These are phyloP conservation scores for Psilocybe subaeruginosa DNA, from an alignment of 768 basidiomycete species.

Conservation along the genomic window DNA sequence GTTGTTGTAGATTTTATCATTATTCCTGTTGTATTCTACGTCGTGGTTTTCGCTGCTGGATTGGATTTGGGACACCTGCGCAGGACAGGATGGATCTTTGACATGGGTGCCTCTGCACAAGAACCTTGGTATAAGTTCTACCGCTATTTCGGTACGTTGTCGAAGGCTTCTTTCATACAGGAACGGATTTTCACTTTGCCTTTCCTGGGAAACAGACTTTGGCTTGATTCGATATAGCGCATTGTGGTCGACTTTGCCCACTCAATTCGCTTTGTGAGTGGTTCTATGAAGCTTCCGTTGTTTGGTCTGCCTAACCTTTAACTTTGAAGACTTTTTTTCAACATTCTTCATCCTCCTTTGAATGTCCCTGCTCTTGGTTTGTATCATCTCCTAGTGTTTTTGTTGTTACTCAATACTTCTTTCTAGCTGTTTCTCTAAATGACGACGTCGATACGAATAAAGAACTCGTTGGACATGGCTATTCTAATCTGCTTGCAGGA, in stretches of 20 bases:
- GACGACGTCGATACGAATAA: slow-evolving; percentile 90
- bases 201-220: slow-evolving; percentile 35
- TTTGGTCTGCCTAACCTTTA: background rate
- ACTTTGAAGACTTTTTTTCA: slow-evolving; percentile 70
- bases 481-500: slow-evolving; percentile 87
- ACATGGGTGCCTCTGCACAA: slow-evolving; percentile 47
- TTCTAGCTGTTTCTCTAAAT: slow-evolving; percentile 80
- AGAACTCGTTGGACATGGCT: slow-evolving; percentile 91
- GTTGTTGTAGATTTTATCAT: slow-evolving; percentile 65
- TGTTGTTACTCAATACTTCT: background rate
- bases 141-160: slow-evolving; percentile 69
- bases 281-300: background rate
- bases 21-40: slow-evolving; percentile 86
- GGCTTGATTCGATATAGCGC: slow-evolving; percentile 56
- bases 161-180: background rate
- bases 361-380: slow-evolving; percentile 88
- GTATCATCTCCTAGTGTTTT: slow-evolving; percentile 15
- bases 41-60: slow-evolving; percentile 66
- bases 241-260: slow-evolving; percentile 86
- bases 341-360: slow-evolving; percentile 81
- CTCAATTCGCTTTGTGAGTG: slow-evolving; percentile 87
- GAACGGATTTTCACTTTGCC: slow-evolving; percentile 46
- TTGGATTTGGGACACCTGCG: slow-evolving; percentile 66
- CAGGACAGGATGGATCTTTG: slow-evolving; percentile 82
- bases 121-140: slow-evolving; percentile 87